A percentile compares a stretch with the other conserved stretches of the same genome.
Evolutionary conservation across 345 rosid genomes (phyloP).

Genomic region (Nasturtium officinale): DNA sequence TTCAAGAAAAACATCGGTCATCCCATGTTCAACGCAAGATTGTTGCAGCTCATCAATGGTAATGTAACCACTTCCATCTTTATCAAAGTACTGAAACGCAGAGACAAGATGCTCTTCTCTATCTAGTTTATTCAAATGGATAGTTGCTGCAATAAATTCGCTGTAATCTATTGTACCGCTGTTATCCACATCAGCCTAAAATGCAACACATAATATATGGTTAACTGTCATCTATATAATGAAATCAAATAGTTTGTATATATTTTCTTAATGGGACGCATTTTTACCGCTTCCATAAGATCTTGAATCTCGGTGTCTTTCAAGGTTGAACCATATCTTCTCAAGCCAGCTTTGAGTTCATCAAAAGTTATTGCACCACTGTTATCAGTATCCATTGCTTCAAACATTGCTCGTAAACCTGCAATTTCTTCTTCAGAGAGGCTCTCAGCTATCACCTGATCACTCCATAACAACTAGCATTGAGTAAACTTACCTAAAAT

Average conservation of each 20-base stretch:
- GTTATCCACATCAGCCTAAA: conserved; percentile 96
- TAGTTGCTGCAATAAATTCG: conserved; percentile 96
- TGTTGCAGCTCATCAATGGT: conserved; percentile 98
- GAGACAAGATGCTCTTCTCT: conserved; percentile 99
- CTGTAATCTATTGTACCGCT: conserved; percentile 97
- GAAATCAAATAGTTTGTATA: neutral
- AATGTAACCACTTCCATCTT: conserved; percentile 95
- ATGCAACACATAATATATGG: neutral
- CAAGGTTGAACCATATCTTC: conserved; percentile 95
- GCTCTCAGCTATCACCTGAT: conserved; percentile 97
- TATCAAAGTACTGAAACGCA: conserved; percentile 93
- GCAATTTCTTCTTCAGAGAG: conserved; percentile 99
- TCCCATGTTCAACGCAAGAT: conserved; percentile 89
- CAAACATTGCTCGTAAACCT: conserved; percentile 91
- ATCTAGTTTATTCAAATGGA: conserved; percentile 94
- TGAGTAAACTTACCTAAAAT: conserved; percentile 3
- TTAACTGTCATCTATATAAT: neutral
- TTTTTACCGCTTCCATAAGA: conserved; percentile 96
- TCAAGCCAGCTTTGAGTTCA: conserved; percentile 95
- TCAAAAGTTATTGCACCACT: conserved; percentile 99
- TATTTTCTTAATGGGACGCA: neutral
- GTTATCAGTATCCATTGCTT: conserved; percentile 90
- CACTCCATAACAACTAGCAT: conserved; percentile 30
- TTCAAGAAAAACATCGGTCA: conserved; percentile 90
- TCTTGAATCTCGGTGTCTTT: conserved; percentile 91